Percentiles rank a stretch among this genome's conserved stretches.
Conservation (phyloP, 768 basidiomycete genomes). For the Phanerochaete carnosa region DNA sequence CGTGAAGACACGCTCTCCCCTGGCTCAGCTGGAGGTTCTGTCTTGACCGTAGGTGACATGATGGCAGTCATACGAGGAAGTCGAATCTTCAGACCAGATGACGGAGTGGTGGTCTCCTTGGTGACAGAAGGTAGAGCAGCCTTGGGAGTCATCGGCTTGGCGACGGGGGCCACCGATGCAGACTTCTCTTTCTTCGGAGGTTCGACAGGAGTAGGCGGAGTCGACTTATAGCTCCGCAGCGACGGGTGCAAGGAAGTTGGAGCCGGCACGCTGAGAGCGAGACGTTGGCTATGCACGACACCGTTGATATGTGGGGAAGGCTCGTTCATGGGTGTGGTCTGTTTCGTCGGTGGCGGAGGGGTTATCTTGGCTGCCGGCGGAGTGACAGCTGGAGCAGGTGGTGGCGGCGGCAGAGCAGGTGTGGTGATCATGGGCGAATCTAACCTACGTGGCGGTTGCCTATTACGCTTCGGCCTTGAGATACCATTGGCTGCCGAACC, state of each 20-base stretch:
- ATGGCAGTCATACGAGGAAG: conserved; percentile 10
- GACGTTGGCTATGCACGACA: background rate
- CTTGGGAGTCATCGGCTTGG: conserved; percentile 2
- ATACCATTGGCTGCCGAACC: background rate
- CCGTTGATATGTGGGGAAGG: background rate
- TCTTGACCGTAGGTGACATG: conserved; percentile 8
- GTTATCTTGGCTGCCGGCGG: background rate
- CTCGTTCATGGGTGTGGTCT: background rate
- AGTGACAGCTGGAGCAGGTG: background rate
- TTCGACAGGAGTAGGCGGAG: background rate
- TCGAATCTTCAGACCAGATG: conserved; percentile 12
- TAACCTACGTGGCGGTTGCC: conserved; percentile 3
- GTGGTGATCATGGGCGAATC: conserved; percentile 3
- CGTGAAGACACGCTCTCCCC: background rate
- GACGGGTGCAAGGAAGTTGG: conserved; percentile 3
- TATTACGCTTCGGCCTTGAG: conserved; percentile 3
- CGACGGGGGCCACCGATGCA: background rate
- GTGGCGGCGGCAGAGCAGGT: background rate
- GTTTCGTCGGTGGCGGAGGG: background rate
- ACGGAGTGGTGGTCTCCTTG: background rate
- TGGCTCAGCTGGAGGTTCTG: background rate
- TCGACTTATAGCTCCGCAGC: background rate
- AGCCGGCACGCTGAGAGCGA: conserved; percentile 4
- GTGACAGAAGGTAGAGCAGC: background rate
- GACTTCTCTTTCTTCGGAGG: background rate